A percentile compares a stretch with the other conserved stretches of the same genome.
phyloP scores from a whole-genome alignment of 768 basidiomycete species.

The Boletellus sp. region DNA sequence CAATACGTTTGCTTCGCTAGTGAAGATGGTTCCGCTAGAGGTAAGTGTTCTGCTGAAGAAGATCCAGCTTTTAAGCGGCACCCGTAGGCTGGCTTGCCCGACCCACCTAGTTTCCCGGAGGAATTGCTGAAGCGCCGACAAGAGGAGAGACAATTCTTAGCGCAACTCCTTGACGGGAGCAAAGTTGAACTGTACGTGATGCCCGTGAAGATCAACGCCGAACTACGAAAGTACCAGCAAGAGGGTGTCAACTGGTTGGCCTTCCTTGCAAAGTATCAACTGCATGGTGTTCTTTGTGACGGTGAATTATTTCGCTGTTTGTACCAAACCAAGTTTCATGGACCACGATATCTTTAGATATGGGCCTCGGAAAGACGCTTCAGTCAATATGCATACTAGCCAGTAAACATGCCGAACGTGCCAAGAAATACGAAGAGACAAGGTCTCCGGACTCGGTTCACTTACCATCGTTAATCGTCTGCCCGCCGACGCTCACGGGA shows the following conservation, averaged over 20 bases:
- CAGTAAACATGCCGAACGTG: conserved; percentile 88
- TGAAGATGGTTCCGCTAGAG: conserved; percentile 98
- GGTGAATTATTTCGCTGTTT: conserved; percentile 47
- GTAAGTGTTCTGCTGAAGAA: conserved; percentile 38
- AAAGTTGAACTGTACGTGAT: conserved; percentile 90
- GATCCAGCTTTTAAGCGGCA: not conserved
- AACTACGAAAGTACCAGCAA: conserved; percentile 95
- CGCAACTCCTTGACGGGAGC: conserved; percentile 89
- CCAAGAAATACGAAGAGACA: conserved; percentile 60
- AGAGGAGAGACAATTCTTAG: conserved; percentile 85
- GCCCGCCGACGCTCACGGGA: conserved; percentile 95
- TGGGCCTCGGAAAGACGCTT: conserved; percentile 97
- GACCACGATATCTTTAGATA: conserved; percentile 53
- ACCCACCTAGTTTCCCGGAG: conserved; percentile 87
- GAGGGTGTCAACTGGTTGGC: conserved; percentile 99
- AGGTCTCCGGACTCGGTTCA: conserved; percentile 74
- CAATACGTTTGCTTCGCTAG: conserved; percentile 94
- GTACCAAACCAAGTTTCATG: not conserved
- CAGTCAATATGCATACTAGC: conserved; percentile 97
- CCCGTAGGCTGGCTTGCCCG: conserved; percentile 87
- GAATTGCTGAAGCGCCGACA: conserved; percentile 84
- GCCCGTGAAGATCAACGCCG: conserved; percentile 86
- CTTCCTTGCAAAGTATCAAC: conserved; percentile 94
- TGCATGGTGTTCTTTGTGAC: conserved; percentile 97
- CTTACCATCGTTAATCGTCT: conserved; percentile 91